Evolutionary conservation across 345 rosid genomes (phyloP), one percentile per base, ranked within the genome.

Genomic region (Rhodamnia argentea): DNA sequence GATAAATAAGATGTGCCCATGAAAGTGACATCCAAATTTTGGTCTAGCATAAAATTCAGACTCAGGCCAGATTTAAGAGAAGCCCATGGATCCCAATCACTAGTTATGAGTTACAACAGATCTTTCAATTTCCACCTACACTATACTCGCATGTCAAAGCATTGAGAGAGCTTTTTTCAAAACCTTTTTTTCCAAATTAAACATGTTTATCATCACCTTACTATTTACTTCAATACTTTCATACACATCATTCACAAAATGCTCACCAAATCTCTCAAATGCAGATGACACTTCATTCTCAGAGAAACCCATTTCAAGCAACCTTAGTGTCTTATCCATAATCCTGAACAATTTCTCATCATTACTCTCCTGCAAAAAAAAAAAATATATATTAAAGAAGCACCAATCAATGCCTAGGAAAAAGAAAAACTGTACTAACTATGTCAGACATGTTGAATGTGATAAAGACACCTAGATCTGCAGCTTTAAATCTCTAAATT

Each of bases 301-400:
- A 60, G 98, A 91, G 94, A 96, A 97, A 86, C 99, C 99, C 97
- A 96, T 93, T 88, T 94, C 94, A 87, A 97, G 96, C 91, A 97
- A 91, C 24, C 82, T 88, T 87, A 97, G 94, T 20, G 99, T 96
- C 89, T 93, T 96, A 85, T 93, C 96, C 99, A 96, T 95, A 20
- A 95, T 94, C 85, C 94, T 93, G 90, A 87, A 97, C 89, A 97
- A 88, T 32, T 70, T 62, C 92, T 96, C 99, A 86, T 96, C 87
- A 53, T 88, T 91, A 89, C 5, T 81, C 78, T 86, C 94, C 97
- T 94, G 93, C 83, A 83, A 82, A 85, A 85, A 52, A 85, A 70
- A 37, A 2, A 37, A 2, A 37, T 37, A 37, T 37, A 82, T 52
- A 57, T 32, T 6, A 74, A 29, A 84, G 64, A 32, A 84, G 75